A percentile compares a stretch with the other conserved stretches of the same genome.
These are phyloP conservation scores for Effrenium voratum DNA, from an alignment of 73 alveolate genomes.

Conservation along the genomic window DNA sequence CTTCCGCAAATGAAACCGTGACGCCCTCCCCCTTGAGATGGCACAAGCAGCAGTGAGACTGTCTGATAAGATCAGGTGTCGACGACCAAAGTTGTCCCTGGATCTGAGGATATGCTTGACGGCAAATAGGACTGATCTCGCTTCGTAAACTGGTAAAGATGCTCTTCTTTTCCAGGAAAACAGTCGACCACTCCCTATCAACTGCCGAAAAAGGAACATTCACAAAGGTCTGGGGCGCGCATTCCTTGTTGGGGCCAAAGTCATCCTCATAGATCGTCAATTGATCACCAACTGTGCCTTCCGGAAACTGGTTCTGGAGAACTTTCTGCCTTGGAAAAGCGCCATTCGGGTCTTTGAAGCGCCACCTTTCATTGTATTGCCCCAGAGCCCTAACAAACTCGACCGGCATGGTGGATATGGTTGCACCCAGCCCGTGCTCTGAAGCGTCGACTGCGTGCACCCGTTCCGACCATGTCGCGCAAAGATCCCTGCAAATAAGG, in stretches of 20 bases:
- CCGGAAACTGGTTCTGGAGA: not conserved
- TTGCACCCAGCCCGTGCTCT: slow-evolving; percentile 37
- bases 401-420: not conserved
- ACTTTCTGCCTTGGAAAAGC: slow-evolving; percentile 2
- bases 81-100: not conserved
- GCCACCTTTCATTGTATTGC: slow-evolving; percentile 22
- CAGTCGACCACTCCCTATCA: not conserved
- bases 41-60: slow-evolving; percentile 2
- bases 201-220: not conserved
- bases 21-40: not conserved
- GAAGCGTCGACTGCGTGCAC: slow-evolving; percentile 33
- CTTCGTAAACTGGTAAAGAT: slow-evolving; percentile 27
- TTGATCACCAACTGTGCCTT: not conserved
- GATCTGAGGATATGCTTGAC: slow-evolving; percentile 15
- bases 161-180: not conserved
- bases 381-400: not conserved
- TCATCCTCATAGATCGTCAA: not conserved
- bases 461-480: not conserved
- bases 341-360: not conserved
- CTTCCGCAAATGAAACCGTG: not conserved
- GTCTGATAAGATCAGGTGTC: not conserved
- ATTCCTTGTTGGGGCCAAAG: not conserved
- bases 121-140: not conserved
- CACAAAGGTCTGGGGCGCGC: not conserved
- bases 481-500: not conserved